Base-by-base conservation (phyloP, 2,329 filamentous ascomycete genomes). In the Gyromitra esculenta region DNA sequence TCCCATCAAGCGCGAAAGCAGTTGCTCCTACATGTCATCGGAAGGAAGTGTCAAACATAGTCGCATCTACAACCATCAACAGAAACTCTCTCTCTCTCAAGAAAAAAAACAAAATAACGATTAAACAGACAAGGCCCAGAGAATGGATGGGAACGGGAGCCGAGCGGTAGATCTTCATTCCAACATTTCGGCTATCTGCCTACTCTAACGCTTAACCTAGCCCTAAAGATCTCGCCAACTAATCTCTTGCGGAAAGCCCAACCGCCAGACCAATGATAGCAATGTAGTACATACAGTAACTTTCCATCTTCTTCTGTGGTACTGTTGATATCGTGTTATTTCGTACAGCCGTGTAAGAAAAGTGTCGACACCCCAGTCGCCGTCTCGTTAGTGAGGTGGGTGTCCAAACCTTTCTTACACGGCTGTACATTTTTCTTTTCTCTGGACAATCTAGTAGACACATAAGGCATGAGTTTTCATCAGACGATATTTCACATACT, bases 241-340 rank as follows among this genome's bases (percentile, higher is more conserved):
- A 48, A 64, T 56, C 59, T 21, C 37, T 63, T 63, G 18, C 45
- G 68, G 68, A 64, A 71, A 48, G n/a, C 68, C 45, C 37, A 64
- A 37, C 68, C 66, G 66, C 18, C 35, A 9, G 43, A 39, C 66
- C 68, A 71, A 71, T 71, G 68, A 64, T 71, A 63, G 25, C 43
- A 37, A 56, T 37, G 54, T 43, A 64, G 45, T 45, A 71, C 59
- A 43, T 48, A 41, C 66, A 7, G 43, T 62, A 56, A 45, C 43
- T 21, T 56, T 52, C 21, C 43, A 31, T 50, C 48, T 18, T 13
- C 54, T 59, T 59, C 54, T 15, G 11, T 39, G n/a, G 11, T 59
- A 59, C 54, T 8, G n/a, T 35, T 25, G n/a, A 21, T 45, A 60
- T 69, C 31, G 15, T 43, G 13, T 62, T 41, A 35, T 70, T 15